phyloP scores from a whole-genome alignment of 139 green algal species.

The Raphidocelis subcapitata region DNA sequence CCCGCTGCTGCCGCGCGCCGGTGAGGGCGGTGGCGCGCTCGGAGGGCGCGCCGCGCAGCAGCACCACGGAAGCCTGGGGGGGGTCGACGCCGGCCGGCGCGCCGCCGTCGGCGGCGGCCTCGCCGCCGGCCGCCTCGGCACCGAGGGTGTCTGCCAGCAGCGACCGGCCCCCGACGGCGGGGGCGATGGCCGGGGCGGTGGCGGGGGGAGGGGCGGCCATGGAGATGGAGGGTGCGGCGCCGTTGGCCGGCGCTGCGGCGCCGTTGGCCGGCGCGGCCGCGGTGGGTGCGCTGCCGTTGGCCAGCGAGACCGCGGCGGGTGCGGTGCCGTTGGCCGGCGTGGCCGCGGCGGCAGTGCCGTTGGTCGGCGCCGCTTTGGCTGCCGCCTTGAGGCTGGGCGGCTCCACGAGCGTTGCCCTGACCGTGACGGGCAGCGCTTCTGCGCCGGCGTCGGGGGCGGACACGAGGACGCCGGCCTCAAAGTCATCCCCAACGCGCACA shows the following conservation, averaged over 20 bases:
- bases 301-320: neutral
- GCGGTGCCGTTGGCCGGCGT: neutral
- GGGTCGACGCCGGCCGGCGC: neutral
- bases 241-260: neutral
- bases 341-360: neutral
- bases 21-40: neutral
- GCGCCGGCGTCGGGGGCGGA: constrained; percentile 7
- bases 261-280: neutral
- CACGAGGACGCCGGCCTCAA: constrained; percentile 53
- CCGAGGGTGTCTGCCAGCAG: too few species aligned
- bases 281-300: too few species aligned
- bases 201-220: neutral
- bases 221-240: neutral
- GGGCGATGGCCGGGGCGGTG: neutral
- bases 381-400: neutral
- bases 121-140: too few species aligned
- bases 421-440: too few species aligned
- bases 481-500: constrained; percentile 55
- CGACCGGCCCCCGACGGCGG: neutral
- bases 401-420: too few species aligned
- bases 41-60: neutral
- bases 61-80: neutral
- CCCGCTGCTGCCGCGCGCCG: constrained; percentile 1
- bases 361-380: neutral
- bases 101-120: too few species aligned